Evolutionary conservation across 257 asterid species (phyloP), one percentile per base, ranked within the genome.

Genomic region (Craterostigma plantagineum): DNA sequence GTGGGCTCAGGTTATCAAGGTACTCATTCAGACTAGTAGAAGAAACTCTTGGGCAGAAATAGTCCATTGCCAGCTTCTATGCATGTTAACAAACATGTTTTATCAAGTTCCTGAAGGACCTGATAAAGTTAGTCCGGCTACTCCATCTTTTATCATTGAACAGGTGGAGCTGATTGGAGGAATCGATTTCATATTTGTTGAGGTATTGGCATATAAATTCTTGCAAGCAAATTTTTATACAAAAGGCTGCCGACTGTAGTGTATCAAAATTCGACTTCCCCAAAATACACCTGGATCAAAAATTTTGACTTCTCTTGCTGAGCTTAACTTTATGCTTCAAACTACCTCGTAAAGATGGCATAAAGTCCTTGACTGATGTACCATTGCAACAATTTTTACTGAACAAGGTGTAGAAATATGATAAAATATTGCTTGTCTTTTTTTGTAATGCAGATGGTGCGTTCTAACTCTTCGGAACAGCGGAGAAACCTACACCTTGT

Each of bases 141-240:
- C 59, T 46, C 94, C 99, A 27, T 45, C 53, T 56, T 78, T 79
- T 75, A 73, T 90, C 51, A 62, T 70, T 50, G 68, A 71, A 68
- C 99, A 90, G 68, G 91, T 90, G 54, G 92, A 83, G 75, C 67
- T 77, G 64, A 83, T 84, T 50, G 96, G 96, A 49, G 99, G 99
- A 64, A 83, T 79, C 67, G 82, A 75, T 35, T 76, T 83, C 53
- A 90, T 90, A 55, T 80, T 90, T 62, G 67, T 48, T 42, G 99
- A 90, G 99, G 99, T 90, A 83, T 30, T 30, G 50, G 17, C 63
- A 48, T 44, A 44, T 42, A 33, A 39, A 16, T 48, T 61, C 45
- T 33, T 58, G 45, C 10, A 6, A 2, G 30, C 6, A 6, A 2
- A 23, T 23, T 23, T 23, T 23, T 2, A 23, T 2, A 23, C 30